Conservation (phyloP, 257 asterid species). For the Nicotiana paniculata region DNA sequence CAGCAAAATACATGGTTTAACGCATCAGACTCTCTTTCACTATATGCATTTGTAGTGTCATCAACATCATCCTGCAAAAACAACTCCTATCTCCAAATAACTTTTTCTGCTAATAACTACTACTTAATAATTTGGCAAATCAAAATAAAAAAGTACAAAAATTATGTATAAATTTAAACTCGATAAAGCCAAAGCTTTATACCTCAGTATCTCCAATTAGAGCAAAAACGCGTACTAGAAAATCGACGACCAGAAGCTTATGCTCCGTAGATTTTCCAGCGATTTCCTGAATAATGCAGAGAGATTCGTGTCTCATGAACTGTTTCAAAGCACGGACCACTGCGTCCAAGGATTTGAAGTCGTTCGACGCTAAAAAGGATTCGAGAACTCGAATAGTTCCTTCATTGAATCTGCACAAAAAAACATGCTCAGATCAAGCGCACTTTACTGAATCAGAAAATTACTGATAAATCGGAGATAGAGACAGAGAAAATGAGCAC, state of each 20-base stretch:
- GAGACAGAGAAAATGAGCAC: not conserved
- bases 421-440: not conserved
- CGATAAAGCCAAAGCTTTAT: not conserved
- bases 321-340: constrained; percentile 39
- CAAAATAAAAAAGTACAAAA: not conserved
- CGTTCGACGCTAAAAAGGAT: constrained; percentile 42
- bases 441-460: not conserved
- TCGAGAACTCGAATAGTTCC: constrained; percentile 57
- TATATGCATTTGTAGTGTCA: not conserved
- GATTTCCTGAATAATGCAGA: constrained; percentile 49
- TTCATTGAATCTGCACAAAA: constrained; percentile 47
- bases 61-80: not conserved
- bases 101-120: not conserved
- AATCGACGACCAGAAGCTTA: constrained; percentile 61
- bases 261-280: constrained; percentile 37
- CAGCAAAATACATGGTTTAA: not conserved
- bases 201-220: constrained; percentile 79
- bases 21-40: not conserved
- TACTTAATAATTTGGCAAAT: not conserved
- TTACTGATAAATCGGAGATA: not conserved
- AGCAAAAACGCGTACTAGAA: constrained; percentile 58
- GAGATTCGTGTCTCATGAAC: constrained; percentile 58
- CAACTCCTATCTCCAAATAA: not conserved
- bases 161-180: not conserved
- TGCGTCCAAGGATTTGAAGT: constrained; percentile 37